Conservation (phyloP, 352 stramenopile species). For the Pythium plurisporium region DNA sequence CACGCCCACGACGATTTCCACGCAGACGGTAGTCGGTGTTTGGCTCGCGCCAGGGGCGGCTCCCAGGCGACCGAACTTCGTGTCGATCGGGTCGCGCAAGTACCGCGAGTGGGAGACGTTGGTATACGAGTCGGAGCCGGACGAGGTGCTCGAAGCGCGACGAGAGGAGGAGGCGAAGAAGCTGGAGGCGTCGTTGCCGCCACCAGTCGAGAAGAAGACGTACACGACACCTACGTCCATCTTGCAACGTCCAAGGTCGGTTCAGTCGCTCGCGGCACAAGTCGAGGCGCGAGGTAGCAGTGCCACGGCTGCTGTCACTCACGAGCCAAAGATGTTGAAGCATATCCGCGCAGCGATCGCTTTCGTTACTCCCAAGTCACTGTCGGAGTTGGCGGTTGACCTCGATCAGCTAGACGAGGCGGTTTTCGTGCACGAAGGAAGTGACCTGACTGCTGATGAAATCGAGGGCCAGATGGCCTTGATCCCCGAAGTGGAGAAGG, state of each 20-base stretch:
- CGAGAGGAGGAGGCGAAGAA: not conserved
- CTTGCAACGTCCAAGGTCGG: not conserved
- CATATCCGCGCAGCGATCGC: not conserved
- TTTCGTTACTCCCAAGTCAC: not conserved
- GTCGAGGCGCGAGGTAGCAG: too few relatives aligned
- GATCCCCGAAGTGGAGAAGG: conserved; percentile 13
- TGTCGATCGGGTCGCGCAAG: conserved; percentile 1
- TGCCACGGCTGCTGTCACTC: too few relatives aligned
- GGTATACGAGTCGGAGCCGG: conserved; percentile 6
- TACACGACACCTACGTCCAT: conserved; percentile 6
- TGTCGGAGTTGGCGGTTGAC: not conserved
- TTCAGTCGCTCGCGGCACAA: too few relatives aligned
- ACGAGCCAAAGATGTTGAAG: too few relatives aligned
- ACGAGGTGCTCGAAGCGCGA: conserved; percentile 1
- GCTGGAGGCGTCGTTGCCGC: not conserved
- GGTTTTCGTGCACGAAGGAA: conserved; percentile 15
- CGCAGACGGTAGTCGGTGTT: conserved; percentile 5
- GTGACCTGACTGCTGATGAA: conserved; percentile 9
- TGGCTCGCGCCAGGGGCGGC: not conserved
- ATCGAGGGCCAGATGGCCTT: conserved; percentile 13
- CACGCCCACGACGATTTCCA: not conserved
- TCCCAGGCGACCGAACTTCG: not conserved
- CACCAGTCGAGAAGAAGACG: not conserved
- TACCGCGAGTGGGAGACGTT: conserved; percentile 14
- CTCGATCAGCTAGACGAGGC: not conserved